Conservation (phyloP, 768 basidiomycete species). For the Podaxis pistillaris region DNA sequence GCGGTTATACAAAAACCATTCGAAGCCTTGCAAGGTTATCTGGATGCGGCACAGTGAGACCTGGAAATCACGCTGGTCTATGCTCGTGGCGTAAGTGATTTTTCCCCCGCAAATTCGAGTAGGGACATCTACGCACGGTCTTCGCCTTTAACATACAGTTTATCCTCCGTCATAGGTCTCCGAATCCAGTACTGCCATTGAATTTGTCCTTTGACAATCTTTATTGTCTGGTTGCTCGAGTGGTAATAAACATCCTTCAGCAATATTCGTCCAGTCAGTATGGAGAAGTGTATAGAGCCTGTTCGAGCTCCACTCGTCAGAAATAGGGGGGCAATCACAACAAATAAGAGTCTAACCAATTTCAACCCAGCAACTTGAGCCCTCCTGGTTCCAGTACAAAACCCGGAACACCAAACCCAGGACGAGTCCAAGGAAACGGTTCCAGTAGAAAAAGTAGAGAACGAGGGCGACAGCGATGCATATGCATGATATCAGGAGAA, state of each 20-base stretch:
- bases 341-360: slow-evolving; percentile 50
- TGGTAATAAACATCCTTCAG: slow-evolving; percentile 88
- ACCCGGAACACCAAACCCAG: slow-evolving; percentile 67
- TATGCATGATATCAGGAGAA: slow-evolving; percentile 64
- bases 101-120: too few species aligned
- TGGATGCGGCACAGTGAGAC: slow-evolving; percentile 71
- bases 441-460: slow-evolving; percentile 90
- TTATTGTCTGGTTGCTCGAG: slow-evolving; percentile 88
- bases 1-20: slow-evolving; percentile 92
- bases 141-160: slow-evolving; percentile 53
- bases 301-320: not conserved
- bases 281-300: slow-evolving; percentile 93
- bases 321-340: not conserved
- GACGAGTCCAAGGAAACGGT: slow-evolving; percentile 73
- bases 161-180: slow-evolving; percentile 71
- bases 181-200: slow-evolving; percentile 97
- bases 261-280: slow-evolving; percentile 82
- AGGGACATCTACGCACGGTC: slow-evolving; percentile 41
- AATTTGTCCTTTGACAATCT: slow-evolving; percentile 79
- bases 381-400: slow-evolving; percentile 74
- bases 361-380: slow-evolving; percentile 80
- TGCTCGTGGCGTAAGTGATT: not conserved
- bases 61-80: slow-evolving; percentile 2
- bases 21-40: slow-evolving; percentile 77
- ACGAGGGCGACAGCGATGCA: slow-evolving; percentile 54